Conservation (phyloP, 108 stramenopile species). For the Skeletonema marinoi region DNA sequence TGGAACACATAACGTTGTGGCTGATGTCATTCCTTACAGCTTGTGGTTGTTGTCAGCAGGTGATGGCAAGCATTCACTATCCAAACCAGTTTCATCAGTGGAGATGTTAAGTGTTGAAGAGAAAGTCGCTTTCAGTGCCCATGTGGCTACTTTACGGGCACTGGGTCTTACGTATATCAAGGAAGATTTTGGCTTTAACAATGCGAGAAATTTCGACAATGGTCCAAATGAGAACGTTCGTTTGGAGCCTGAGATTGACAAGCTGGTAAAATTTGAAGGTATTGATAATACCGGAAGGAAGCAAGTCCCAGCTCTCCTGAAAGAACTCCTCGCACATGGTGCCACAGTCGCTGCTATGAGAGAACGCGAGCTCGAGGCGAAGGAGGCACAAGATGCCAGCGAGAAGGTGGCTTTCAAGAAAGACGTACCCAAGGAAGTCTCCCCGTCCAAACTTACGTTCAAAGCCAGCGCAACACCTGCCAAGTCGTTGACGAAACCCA, state of each 20-base stretch:
- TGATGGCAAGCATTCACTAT: slow-evolving; percentile 55
- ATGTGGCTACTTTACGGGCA: slow-evolving; percentile 62
- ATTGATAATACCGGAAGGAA: slow-evolving; percentile 11
- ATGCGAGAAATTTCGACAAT: slow-evolving; percentile 7
- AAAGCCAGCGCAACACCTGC: slow-evolving; percentile 12
- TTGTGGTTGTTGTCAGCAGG: slow-evolving; percentile 79
- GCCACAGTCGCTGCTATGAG: slow-evolving; percentile 59
- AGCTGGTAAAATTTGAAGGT: slow-evolving; percentile 50
- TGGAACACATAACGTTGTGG: slow-evolving; percentile 38
- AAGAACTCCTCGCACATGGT: slow-evolving; percentile 72
- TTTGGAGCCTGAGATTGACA: slow-evolving; percentile 79
- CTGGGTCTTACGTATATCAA: slow-evolving; percentile 77
- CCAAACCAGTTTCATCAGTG: slow-evolving; percentile 70
- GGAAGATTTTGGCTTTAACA: slow-evolving; percentile 32
- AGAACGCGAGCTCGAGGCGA: slow-evolving; percentile 42
- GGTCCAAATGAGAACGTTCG: slow-evolving; percentile 45
- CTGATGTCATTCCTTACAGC: slow-evolving; percentile 71
- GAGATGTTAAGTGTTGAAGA: slow-evolving; percentile 66
- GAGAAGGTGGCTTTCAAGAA: slow-evolving; percentile 3
- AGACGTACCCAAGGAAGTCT: slow-evolving; percentile 5
- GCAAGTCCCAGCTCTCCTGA: slow-evolving; percentile 52
- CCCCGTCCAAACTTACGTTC: slow-evolving; percentile 12
- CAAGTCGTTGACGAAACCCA: not conserved
- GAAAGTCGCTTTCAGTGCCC: slow-evolving; percentile 57
- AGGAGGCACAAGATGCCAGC: slow-evolving; percentile 2